phyloP scores from a whole-genome alignment of 495 filamentous ascomycete genomes.

The Letharia columbiana region DNA sequence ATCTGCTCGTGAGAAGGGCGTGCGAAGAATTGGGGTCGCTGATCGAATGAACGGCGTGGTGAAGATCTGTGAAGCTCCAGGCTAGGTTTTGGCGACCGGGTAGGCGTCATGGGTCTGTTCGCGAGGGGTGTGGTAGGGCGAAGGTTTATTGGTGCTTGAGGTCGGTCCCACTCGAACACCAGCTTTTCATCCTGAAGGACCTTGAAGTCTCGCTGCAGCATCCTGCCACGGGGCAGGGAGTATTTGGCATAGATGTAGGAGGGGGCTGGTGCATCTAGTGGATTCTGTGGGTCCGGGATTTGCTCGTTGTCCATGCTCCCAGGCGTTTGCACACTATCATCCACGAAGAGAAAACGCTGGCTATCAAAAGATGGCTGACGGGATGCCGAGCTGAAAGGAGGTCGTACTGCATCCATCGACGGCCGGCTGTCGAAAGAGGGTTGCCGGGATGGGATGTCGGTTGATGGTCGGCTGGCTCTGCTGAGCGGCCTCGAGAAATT shows the following conservation, averaged over 20 bases:
- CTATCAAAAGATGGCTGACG: constrained; percentile 35
- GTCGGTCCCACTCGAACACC: constrained; percentile 54
- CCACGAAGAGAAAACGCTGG: constrained; percentile 38
- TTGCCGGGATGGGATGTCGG: constrained; percentile 45
- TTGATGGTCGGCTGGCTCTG: constrained; percentile 57
- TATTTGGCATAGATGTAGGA: constrained; percentile 82
- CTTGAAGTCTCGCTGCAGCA: constrained; percentile 60
- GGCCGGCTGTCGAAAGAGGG: constrained; percentile 33
- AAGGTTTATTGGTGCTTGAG: constrained; percentile 39
- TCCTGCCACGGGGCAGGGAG: constrained; percentile 70
- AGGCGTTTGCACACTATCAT: constrained; percentile 54
- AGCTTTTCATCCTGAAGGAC: constrained; percentile 54
- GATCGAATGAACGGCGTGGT: constrained; percentile 22
- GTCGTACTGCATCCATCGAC: constrained; percentile 25
- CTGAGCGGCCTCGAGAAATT: constrained; percentile 93
- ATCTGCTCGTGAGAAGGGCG: constrained; percentile 39
- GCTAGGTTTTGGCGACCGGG: constrained; percentile 37
- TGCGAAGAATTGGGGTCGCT: background rate
- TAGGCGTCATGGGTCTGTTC: constrained; percentile 38
- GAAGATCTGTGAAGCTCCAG: constrained; percentile 34
- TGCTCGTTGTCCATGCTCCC: constrained; percentile 56
- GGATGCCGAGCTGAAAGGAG: constrained; percentile 17
- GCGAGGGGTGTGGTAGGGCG: constrained; percentile 30
- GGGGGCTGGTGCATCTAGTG: constrained; percentile 45
- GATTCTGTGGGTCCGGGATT: constrained; percentile 37